Evolutionary conservation across 1,139 yeast species (phyloP), one percentile per base, ranked within the genome.

Genomic region (Candida sp.): DNA sequence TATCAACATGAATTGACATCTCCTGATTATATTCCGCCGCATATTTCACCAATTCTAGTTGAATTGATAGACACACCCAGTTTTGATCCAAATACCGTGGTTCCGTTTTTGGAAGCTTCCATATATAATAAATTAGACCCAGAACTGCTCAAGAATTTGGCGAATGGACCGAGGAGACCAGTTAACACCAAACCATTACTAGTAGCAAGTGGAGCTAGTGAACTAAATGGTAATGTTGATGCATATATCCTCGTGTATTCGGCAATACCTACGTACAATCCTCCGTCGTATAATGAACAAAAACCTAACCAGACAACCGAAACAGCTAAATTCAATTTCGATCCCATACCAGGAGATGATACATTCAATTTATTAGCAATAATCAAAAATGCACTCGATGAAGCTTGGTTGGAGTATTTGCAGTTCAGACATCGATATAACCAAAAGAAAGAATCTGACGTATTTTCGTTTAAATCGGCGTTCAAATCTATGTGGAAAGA

Each of bases 171-270:
- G 2, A 61, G 88, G 36, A 64, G 71, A 45, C 82, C 84, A 4
- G 86, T 81, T 0, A 74, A 79, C 34, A 82, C 89, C 5, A 81
- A 80, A 45, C 87, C 90, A 3, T 59, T 86, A 44, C 61, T 86
- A 11, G 87, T 84, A 4, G 91, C 89, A 4, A 81, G 88, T 41
- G 93, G 93, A 1, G 87, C 90, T 3, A 78, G 87, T 42, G 91
- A 84, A 48, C 62, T 86, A 50, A 84, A 85, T 57, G 90, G 89
- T 1, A 70, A 77, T 35, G 74, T 85, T n/a, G 85, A 84, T 58
- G 91, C 90, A 0, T 86, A 86, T 57, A 70, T 84, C 40, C 71
- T 84, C 37, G 81, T 82, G 33, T 85, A 84, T 58, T 78, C 84
- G 46, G 83, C 87, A 2, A 75, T 85, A 1, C 91, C 93, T 3